These are phyloP conservation scores for Tylopilus sp. DNA, from an alignment of 768 basidiomycete genomes.

Conservation along the genomic window DNA sequence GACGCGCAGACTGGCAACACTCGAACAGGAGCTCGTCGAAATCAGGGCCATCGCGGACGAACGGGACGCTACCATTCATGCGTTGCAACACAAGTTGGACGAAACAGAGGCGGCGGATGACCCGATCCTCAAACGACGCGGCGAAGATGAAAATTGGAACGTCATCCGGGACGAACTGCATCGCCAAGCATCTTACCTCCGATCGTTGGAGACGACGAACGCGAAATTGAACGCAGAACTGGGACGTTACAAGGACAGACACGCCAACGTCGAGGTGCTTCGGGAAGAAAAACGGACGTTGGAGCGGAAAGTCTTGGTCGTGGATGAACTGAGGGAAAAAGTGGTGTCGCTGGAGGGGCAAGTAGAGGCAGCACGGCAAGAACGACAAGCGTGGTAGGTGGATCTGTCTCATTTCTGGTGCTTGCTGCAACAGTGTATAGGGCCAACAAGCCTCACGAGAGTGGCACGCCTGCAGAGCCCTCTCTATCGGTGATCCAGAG, in stretches of 20 bases:
- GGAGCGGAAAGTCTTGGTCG: conserved; percentile 46
- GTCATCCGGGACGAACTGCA: conserved; percentile 67
- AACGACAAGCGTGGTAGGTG: conserved; percentile 57
- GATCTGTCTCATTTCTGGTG: neutral
- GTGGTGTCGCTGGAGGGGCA: conserved; percentile 61
- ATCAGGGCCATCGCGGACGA: conserved; percentile 40
- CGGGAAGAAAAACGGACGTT: conserved; percentile 70
- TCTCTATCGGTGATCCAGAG: conserved; percentile 55
- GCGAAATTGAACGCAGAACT: conserved; percentile 54
- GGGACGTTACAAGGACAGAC: conserved; percentile 46
- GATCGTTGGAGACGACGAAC: conserved; percentile 58
- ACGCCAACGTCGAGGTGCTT: conserved; percentile 65
- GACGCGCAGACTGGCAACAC: conserved; percentile 40
- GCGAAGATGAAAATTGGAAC: conserved; percentile 54
- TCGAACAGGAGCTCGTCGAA: conserved; percentile 48
- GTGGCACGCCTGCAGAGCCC: conserved; percentile 40
- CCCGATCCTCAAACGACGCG: conserved; percentile 21
- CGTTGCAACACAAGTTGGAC: conserved; percentile 48
- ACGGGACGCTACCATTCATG: conserved; percentile 37
- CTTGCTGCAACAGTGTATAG: conserved; percentile 22
- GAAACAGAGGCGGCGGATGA: conserved; percentile 38
- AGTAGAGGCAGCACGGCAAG: conserved; percentile 54
- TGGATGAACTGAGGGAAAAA: conserved; percentile 55
- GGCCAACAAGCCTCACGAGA: conserved; percentile 35
- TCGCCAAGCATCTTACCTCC: conserved; percentile 59